Base-by-base conservation (phyloP, 257 asterid genomes). In the Nemophila menziesii region DNA sequence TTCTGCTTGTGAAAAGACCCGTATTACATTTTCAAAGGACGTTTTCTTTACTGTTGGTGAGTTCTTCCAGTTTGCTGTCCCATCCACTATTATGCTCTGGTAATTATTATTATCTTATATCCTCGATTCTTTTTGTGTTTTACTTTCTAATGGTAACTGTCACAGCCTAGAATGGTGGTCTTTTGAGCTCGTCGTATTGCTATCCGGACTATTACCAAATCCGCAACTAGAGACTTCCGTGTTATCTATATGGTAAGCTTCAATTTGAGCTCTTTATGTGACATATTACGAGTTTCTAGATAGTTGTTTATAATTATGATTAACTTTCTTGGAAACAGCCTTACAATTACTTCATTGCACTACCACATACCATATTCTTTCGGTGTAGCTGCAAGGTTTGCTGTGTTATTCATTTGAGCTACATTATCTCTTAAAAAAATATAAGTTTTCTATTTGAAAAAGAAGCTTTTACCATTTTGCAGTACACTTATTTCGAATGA, bases 21-120 rank as follows among this genome's bases (percentile, higher is more conserved):
- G 62, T 1, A 51, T 51, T 18, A 13, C 70, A 0, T 60, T 63
- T 20, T 75, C 78, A 0, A 43, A n/a, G 16, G 92, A 78, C 1
- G 85, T 61, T 34, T 60, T 77, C 38, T 42, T 24, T 0, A 56
- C 71, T 8, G 16, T 67, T 26, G 61, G 66, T 56, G 89, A 87
- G 48, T 83, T 87, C 70, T 67, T 71, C 55, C 68, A 33, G 20
- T 63, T 83, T 60, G 86, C 89, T 22, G 44, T 87, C 49, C 95
- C 97, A 5, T 80, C 93, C 33, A 73, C 92, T 38, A 73, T 69
- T 4, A 87, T 87, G 97, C 82, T 80, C 52, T 87, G 97, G 97
- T 87, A 74, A 2, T 29, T 3, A 2, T 29, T 29, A 7, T 29
- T 29, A 2, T 5, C 9, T 29, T 3, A 29, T 29, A 2, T 29